Evolutionary conservation across 768 basidiomycete species (phyloP), one percentile per base, ranked within the genome.

Genomic region (Udeniomyces megalosporus): DNA sequence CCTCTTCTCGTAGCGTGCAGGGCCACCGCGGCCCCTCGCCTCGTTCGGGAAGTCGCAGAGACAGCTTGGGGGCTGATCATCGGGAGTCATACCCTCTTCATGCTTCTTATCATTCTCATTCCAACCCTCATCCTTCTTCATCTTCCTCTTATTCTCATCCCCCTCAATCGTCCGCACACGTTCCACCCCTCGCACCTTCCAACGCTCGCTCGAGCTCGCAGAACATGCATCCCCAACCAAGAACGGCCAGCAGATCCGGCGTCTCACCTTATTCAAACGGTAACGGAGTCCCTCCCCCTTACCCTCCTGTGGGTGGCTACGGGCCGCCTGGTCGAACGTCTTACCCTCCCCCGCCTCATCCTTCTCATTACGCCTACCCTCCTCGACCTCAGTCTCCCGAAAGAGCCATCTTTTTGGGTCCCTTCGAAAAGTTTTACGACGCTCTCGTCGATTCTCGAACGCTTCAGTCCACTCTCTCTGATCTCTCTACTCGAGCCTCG

Each of bases 351-450:
- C 42, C 55, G 22, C 7, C 48, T 2, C 29, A 29, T 6, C 35
- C 62, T 12, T 22, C 48, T 17, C 46, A 28, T 28, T 47, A 24
- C 22, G 54, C 10, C 32, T 24, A 24, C 46, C 46, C 17, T n/a
- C 17, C 61, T n/a, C 35, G 22, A 17, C 31, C 50, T 28, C 28
- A 35, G 12, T 32, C 54, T 2, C 42, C 56, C 15, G 46, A 34
- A n/a, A 17, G 12, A 70, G 76, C 80, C 0, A 83, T 86, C 22
- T 91, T 91, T 72, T 74, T 91, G 52, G 81, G 84, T 0, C 87
- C 86, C 2, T 91, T 90, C 67, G 85, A 84, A 69, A 72, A 79
- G 56, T 90, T 91, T 72, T 91, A 88, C 70, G 87, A 90, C 63
- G 83, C 86, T 3, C 80, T 91, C 34, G 79, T 82, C 59, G 88